phyloP scores from a whole-genome alignment of 2,329 filamentous ascomycete genomes.

The Trichophaea hybrida region DNA sequence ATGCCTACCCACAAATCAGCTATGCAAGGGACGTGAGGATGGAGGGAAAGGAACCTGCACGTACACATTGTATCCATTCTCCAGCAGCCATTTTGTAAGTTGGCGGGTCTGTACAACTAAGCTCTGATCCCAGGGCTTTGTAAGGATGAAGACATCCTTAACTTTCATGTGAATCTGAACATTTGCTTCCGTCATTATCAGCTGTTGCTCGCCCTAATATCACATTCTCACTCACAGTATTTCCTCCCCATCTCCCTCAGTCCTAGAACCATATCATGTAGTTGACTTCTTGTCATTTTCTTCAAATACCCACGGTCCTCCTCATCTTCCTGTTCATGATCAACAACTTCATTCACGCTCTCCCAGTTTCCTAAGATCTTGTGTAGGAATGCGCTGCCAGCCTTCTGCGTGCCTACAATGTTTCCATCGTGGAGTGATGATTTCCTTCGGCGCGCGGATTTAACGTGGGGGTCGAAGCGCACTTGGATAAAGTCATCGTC shows the following conservation, averaged over 20 bases:
- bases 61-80: conserved; percentile 63
- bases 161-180: conserved; percentile 57
- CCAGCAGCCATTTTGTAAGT: conserved; percentile 65
- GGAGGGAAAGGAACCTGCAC: conserved; percentile 10
- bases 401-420: conserved; percentile 40
- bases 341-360: not conserved
- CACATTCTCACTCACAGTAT: conserved; percentile 36
- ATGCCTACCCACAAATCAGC: conserved; percentile 45
- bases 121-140: conserved; percentile 77
- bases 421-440: conserved; percentile 41
- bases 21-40: not conserved
- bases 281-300: conserved; percentile 72
- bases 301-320: conserved; percentile 21
- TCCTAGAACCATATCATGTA: conserved; percentile 94
- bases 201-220: not conserved
- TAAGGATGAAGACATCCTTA: conserved; percentile 70
- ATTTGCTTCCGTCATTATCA: not conserved
- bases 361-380: conserved; percentile 24
- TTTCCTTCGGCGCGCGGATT: conserved; percentile 44
- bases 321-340: conserved; percentile 8
- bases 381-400: conserved; percentile 37
- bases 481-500: conserved; percentile 34
- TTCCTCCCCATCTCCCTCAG: conserved; percentile 72
- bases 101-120: conserved; percentile 65
- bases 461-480: conserved; percentile 46